Evolutionary conservation across 257 asterid species (phyloP).

Genomic region (Coffea eugenioides): DNA sequence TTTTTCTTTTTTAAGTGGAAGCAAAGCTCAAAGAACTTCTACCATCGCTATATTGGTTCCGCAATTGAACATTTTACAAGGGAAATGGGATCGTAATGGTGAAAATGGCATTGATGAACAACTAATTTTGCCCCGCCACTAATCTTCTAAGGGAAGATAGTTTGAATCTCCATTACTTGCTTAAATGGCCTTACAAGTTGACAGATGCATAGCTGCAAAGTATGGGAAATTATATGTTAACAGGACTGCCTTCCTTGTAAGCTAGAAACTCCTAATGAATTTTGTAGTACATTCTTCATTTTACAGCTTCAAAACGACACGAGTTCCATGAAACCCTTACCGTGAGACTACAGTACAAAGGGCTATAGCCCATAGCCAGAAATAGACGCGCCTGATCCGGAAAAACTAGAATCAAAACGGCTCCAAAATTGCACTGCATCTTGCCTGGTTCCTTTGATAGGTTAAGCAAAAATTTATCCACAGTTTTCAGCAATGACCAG

Average conservation of each 20-base stretch:
- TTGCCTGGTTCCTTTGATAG: neutral
- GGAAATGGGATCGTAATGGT: no score
- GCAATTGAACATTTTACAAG: no score
- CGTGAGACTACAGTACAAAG: neutral
- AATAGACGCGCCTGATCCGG: neutral
- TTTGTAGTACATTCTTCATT: no score
- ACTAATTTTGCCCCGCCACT: neutral
- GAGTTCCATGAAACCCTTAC: neutral
- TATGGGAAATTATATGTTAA: no score
- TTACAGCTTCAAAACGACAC: neutral
- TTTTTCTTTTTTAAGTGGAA: neutral
- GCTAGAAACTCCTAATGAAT: neutral
- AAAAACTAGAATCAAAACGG: neutral
- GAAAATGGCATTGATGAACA: no score
- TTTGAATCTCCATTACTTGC: neutral
- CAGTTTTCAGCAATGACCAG: neutral
- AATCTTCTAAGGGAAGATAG: neutral
- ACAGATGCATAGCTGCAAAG: no score
- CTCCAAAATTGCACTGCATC: neutral
- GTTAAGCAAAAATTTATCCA: neutral
- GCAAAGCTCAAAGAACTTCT: neutral
- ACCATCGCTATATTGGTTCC: neutral
- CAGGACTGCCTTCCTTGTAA: neutral
- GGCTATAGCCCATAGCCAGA: no score
- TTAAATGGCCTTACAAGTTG: neutral